Base-by-base conservation (phyloP, 2,329 filamentous ascomycete genomes). In the Amauroascus verrucosus region DNA sequence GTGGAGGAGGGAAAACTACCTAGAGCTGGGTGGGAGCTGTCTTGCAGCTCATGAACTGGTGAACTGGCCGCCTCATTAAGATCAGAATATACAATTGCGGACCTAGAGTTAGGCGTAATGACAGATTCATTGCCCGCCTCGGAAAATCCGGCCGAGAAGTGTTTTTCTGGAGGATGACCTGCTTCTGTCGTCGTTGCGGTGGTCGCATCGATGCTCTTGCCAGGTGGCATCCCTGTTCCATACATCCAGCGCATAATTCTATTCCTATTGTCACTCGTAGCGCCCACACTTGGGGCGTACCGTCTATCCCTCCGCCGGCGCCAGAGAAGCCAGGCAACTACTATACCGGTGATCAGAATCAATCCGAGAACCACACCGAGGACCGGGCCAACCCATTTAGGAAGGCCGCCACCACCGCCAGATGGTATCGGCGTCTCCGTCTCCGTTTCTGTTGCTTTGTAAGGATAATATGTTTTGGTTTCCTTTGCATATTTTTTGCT, bases 381-480 rank as follows among this genome's bases (percentile, higher is more conserved):
- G 1, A 85, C 77, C 0, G 83, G 81, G 0, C 75, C 76, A 1
- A 84, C 74, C 73, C 79, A 85, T 4, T 67, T 67, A 0, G 81
- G 79, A 2, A 79, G 73, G 20, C 73, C 67, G 13, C 68, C 48
- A 1, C 67, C 63, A 5, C 60, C 59, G 6, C 60, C 59, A 7
- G 57, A 48, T 64, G 59, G 16, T 37, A 60, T 60, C 3, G 44
- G 38, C 9, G 28, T 48, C 26, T 26, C 40, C 6, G 40, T 11
- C 4, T 37, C 37, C 45, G 35, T 56, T 18, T 16, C 48, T 13
- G 43, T 48, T 16, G 53, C 32, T 18, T 2, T 61, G 58, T 86
- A 87, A 0, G 83, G 83, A 61, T 81, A 86, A 62, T 77, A 83
- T 0, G 71, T 76, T 5, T 68, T 71, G 41, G 86, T 77, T 59